Base-by-base conservation (phyloP, 148 eudicot genomes). In the Amaranthus palmeri region DNA sequence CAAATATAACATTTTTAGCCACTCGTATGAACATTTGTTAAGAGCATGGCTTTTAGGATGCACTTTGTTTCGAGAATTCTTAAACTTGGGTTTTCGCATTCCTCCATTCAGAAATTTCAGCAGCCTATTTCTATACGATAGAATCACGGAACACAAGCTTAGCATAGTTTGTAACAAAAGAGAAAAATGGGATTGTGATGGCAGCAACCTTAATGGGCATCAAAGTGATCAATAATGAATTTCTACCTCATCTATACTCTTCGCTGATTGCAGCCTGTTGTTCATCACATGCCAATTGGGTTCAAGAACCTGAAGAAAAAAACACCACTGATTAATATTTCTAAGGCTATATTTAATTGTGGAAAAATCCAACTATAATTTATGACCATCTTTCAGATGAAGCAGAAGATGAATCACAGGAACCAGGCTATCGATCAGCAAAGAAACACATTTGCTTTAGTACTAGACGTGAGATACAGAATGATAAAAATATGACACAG, bases 201-300 rank as follows among this genome's bases (percentile, higher is more conserved):
- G 60, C 41, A 44, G 40, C 14, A 17, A n/a, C 43, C 46, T 40
- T 52, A 36, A 52, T 25, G 25, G 54, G 60, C 36, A 59, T 64
- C n/a, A 11, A 51, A 4, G 47, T 11, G 18, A 36, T 72, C 18
- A 7, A 65, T 49, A 18, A 65, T 4, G 15, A 25, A 17, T 54
- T 13, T 66, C 50, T 78, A 95, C 99, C 99, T 95, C 93, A 67
- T 92, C 97, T 74, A 95, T 95, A 83, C 97, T 92, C 78, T 87
- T 95, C 64, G 99, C 96, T 72, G 88, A 86, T 78, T 86, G 90
- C 79, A 92, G 88, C 79, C 92, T 85, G 76, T 74, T 88, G 73
- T 85, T 89, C 96, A 95, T 88, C 82, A 88, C 86, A 72, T 95
- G 97, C 93, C 97, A 92, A 82, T 92, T 92, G 45, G 99, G 99